phyloP scores from a whole-genome alignment of 305 asterid genomes.

The Salvia sclarea region DNA sequence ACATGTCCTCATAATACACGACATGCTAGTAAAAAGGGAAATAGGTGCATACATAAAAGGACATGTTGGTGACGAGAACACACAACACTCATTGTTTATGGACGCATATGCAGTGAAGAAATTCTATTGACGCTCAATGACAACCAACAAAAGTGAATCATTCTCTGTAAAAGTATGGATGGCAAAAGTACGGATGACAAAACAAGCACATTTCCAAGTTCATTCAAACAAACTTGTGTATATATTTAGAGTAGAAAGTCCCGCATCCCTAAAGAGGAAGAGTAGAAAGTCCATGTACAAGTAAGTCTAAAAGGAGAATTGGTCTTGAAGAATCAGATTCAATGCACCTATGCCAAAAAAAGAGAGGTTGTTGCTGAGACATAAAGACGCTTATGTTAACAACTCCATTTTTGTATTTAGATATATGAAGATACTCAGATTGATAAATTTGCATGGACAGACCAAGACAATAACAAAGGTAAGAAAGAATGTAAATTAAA shows the following conservation, averaged over 20 bases:
- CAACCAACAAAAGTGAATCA: constrained; percentile 4
- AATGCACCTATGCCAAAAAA: not conserved
- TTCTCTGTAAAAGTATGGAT: constrained; percentile 6
- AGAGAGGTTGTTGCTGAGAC: not conserved
- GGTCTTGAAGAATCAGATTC: not conserved
- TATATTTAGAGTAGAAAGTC: not conserved
- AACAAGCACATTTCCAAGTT: constrained; percentile 20
- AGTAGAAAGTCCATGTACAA: not conserved
- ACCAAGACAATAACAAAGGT: constrained; percentile 5
- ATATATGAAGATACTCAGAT: constrained; percentile 7
- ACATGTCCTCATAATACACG: not conserved
- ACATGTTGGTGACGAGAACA: constrained; percentile 10
- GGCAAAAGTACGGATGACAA: constrained; percentile 10
- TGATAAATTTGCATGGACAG: not conserved
- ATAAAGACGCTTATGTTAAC: not conserved
- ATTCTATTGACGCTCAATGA: constrained; percentile 3
- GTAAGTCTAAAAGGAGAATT: not conserved
- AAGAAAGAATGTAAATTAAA: not conserved
- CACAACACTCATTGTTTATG: not conserved
- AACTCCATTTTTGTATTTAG: not conserved
- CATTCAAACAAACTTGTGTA: too few relatives aligned
- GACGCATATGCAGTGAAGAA: not conserved
- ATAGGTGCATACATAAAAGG: constrained; percentile 16
- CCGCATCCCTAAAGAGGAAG: not conserved
- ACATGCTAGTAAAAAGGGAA: constrained; percentile 16